These are phyloP conservation scores for Lindgomyces ingoldianus DNA, from an alignment of 495 filamentous ascomycete species.

Conservation along the genomic window DNA sequence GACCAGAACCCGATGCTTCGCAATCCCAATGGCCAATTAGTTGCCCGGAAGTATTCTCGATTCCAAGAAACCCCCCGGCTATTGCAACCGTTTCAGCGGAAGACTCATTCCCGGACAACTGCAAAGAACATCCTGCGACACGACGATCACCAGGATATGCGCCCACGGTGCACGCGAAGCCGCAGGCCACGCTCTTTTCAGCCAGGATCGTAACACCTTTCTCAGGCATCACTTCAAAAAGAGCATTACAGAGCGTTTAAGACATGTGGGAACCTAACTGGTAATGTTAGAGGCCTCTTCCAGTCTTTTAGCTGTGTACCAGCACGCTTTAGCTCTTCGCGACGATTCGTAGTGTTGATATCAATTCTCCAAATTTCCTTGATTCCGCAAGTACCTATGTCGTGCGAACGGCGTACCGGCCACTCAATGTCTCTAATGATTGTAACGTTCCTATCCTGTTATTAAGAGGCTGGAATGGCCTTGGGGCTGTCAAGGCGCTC, in stretches of 20 bases:
- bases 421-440: slow-evolving; percentile 29
- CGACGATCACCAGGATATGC: slow-evolving; percentile 21
- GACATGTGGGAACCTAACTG: background rate
- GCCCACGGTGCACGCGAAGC: slow-evolving; percentile 29
- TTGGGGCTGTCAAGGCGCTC: background rate
- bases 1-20: background rate
- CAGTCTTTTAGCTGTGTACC: slow-evolving; percentile 15
- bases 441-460: slow-evolving; percentile 25
- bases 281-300: background rate
- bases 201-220: slow-evolving; percentile 12
- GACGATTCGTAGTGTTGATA: slow-evolving; percentile 10
- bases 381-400: slow-evolving; percentile 5
- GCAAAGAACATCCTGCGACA: slow-evolving; percentile 11
- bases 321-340: background rate
- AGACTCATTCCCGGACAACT: slow-evolving; percentile 17
- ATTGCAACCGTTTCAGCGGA: slow-evolving; percentile 25
- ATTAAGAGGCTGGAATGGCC: slow-evolving; percentile 13
- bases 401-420: slow-evolving; percentile 17
- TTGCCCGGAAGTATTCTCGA: background rate
- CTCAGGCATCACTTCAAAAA: slow-evolving; percentile 8
- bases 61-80: background rate
- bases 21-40: background rate
- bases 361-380: background rate
- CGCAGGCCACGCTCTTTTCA: slow-evolving; percentile 22
- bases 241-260: slow-evolving; percentile 8